Conservation (phyloP, 2,329 filamentous ascomycete genomes). For the Whalleya microplaca region DNA sequence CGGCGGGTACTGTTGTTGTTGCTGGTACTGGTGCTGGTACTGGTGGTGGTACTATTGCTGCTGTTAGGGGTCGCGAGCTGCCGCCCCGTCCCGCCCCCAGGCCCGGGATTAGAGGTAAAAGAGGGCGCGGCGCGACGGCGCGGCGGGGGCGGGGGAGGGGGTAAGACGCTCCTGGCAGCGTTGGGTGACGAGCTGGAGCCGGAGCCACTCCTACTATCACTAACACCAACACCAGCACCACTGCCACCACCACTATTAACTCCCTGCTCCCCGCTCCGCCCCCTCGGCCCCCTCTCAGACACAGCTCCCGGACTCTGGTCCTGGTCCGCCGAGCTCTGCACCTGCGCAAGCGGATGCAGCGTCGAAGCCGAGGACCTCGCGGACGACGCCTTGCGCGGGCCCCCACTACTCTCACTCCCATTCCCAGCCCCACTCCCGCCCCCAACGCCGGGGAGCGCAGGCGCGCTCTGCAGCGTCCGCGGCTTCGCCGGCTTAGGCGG, state of each 20-base stretch:
- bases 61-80: slow-evolving; percentile 45
- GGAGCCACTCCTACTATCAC: no score
- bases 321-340: slow-evolving; percentile 44
- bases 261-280: no score
- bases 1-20: slow-evolving; percentile 13
- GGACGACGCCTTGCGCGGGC: slow-evolving; percentile 36
- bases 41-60: slow-evolving; percentile 22
- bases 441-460: slow-evolving; percentile 26
- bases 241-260: no score
- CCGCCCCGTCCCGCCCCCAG: no score
- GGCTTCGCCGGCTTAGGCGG: slow-evolving; percentile 65
- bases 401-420: no score
- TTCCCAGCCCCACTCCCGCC: no score
- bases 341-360: slow-evolving; percentile 44
- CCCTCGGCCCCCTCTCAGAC: no score
- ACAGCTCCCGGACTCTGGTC: no score
- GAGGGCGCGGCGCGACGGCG: slow-evolving; percentile 38
- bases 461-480: slow-evolving; percentile 52
- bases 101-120: no score
- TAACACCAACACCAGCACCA: no score
- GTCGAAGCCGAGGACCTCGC: slow-evolving; percentile 19
- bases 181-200: background rate
- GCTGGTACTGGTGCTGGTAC: slow-evolving; percentile 8
- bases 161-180: slow-evolving; percentile 19
- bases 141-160: slow-evolving; percentile 53